A percentile compares a stretch with the other conserved stretches of the same genome.
These are phyloP conservation scores for Prunus persica DNA, from an alignment of 306 rosid genomes.

Conservation along the genomic window Prunus_persica_NCBIv2 NC_034009.1:28939001-28939500, in stretches of 20 bases:
- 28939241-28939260: conserved; percentile 28
- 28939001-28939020: not conserved
- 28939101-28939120: not conserved
- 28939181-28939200: conserved; percentile 31
- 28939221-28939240: conserved; percentile 18
- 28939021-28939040: not conserved
- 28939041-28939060: not conserved
- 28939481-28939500: conserved; percentile 78
- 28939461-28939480: conserved; percentile 73
- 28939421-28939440: conserved; percentile 2
- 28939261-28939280: conserved; percentile 37
- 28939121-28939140: not conserved
- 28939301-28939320: conserved; percentile 14
- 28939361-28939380: not conserved
- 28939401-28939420: conserved; percentile 13
- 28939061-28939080: conserved; percentile 4
- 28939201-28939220: conserved; percentile 32
- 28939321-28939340: not conserved
- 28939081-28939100: conserved; percentile 11
- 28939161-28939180: conserved; percentile 66
- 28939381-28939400: conserved; percentile 32
- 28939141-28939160: conserved; percentile 76
- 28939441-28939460: conserved; percentile 45
- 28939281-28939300: conserved; percentile 30
- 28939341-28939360: too few species aligned